A percentile compares a stretch with the other conserved stretches of the same genome.
Conservation (phyloP, 2,329 filamentous ascomycete genomes). For the Neofusicoccum kwambonambiense region DNA sequence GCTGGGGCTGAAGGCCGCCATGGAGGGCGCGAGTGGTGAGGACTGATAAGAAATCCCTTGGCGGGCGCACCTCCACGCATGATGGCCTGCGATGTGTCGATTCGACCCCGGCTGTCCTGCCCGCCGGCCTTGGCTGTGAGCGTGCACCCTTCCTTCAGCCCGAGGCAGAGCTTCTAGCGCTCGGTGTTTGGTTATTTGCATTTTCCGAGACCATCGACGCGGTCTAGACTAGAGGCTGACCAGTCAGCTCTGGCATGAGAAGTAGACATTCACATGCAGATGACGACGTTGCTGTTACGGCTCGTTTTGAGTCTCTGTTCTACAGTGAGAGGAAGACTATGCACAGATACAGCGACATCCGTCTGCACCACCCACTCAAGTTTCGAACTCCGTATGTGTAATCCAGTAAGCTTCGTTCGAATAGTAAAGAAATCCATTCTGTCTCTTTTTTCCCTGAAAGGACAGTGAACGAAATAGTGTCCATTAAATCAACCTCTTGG, state of each 20-base stretch:
- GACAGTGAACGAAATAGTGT: neutral
- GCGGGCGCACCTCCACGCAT: neutral
- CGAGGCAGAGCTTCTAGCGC: neutral
- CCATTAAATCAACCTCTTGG: constrained; percentile 21
- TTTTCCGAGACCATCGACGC: neutral
- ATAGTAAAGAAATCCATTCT: neutral
- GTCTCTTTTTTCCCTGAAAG: neutral
- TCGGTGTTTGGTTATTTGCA: neutral
- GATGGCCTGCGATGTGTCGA: neutral
- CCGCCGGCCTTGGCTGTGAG: neutral
- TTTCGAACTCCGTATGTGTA: neutral
- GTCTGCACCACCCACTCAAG: too few species aligned
- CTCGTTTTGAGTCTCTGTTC: too few species aligned
- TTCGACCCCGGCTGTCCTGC: neutral
- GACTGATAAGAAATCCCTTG: neutral
- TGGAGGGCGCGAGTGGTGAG: too few species aligned
- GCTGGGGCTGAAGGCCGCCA: neutral
- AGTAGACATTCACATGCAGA: too few species aligned
- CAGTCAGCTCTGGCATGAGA: too few species aligned
- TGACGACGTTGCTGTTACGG: too few species aligned
- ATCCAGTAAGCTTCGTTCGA: neutral
- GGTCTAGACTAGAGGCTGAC: neutral
- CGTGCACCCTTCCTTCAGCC: neutral
- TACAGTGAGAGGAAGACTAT: too few species aligned
- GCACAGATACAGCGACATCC: too few species aligned